Evolutionary conservation across 129 eudicot genomes (phyloP), one percentile per base, ranked within the genome.

Genomic region (Logfia minima): DNA sequence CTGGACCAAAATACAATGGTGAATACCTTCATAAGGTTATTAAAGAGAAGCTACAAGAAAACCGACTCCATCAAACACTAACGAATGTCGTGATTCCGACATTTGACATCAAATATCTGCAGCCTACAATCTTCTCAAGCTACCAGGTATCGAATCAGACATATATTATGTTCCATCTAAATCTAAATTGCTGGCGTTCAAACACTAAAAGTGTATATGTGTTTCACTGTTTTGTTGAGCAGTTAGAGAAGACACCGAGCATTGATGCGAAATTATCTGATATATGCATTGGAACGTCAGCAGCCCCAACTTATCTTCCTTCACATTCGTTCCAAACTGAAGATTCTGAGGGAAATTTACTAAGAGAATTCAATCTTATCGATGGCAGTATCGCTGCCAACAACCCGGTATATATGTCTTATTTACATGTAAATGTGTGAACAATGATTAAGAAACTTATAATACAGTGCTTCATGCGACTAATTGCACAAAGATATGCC

Each of bases 51-150:
- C 70, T 84, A 58, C 22, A 37, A 48, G 64, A 71, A 9, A 75
- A 67, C 4, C 76, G 66, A 43, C 77, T 88, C 43, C 76, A 77
- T n/a, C 76, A 89, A 6, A 77, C 89, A 4, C 28, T 89, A 65
- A 89, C 91, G 6, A 87, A 87, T 73, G 81, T 84, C 2, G 88
- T 89, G 41, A 89, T 89, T 56, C 93, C 93, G 18, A 80, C 93
- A 9, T 89, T 89, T 45, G 93, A 89, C 77, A 86, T 89, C 45
- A 84, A 80, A 68, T n/a, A 28, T 16, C 26, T 86, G 64, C 88
- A 89, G 69, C 93, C 93, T 14, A 60, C 71, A 16, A 83, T 89
- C 62, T 89, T 89, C 80, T 84, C 89, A 23, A 80, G 86, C 18
- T 84, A 69, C 66, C 77, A 74, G 87, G 92, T 86, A 51, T 56